phyloP scores from a whole-genome alignment of 805 yeast genomes.

The Yamadazyma insecticola region DNA sequence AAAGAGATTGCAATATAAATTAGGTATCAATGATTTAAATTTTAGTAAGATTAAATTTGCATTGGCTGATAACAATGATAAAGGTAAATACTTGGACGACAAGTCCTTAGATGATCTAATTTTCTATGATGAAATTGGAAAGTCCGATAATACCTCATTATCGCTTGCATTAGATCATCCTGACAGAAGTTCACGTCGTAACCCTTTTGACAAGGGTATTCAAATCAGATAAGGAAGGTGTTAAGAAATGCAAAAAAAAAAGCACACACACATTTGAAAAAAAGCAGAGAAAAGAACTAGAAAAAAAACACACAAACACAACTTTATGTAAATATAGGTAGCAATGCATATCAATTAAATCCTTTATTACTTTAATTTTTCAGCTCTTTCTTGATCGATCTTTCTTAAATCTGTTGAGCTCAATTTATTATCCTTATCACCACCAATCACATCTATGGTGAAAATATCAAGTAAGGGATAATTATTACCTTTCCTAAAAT shows the following conservation, averaged over 20 bases:
- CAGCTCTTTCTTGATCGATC: slow-evolving; percentile 6
- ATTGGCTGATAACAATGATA: slow-evolving; percentile 39
- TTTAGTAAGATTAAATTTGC: slow-evolving; percentile 73
- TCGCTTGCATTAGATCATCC: slow-evolving; percentile 82
- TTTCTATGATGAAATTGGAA: slow-evolving; percentile 49
- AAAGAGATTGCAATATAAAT: slow-evolving; percentile 57
- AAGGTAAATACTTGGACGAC: slow-evolving; percentile 43
- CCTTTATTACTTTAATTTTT: slow-evolving; percentile 1
- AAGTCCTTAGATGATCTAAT: slow-evolving; percentile 52
- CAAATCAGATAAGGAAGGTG: slow-evolving; percentile 25
- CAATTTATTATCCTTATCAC: slow-evolving; percentile 65
- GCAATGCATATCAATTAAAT: background rate
- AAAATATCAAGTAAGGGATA: slow-evolving; percentile 42
- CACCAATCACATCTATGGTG: slow-evolving; percentile 50
- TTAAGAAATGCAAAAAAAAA: background rate
- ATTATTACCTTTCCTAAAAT: slow-evolving; percentile 52
- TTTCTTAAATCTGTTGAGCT: slow-evolving; percentile 80
- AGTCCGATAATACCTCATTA: slow-evolving; percentile 9
- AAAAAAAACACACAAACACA: too few species aligned
- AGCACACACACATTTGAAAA: too few species aligned
- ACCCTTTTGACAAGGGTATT: slow-evolving; percentile 38
- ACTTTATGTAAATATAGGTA: too few species aligned
- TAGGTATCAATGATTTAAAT: slow-evolving; percentile 77
- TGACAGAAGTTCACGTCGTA: slow-evolving; percentile 57
- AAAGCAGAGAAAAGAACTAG: too few species aligned